Base-by-base conservation (phyloP, 2,329 filamentous ascomycete genomes). In the Botrytis tulipae region DNA sequence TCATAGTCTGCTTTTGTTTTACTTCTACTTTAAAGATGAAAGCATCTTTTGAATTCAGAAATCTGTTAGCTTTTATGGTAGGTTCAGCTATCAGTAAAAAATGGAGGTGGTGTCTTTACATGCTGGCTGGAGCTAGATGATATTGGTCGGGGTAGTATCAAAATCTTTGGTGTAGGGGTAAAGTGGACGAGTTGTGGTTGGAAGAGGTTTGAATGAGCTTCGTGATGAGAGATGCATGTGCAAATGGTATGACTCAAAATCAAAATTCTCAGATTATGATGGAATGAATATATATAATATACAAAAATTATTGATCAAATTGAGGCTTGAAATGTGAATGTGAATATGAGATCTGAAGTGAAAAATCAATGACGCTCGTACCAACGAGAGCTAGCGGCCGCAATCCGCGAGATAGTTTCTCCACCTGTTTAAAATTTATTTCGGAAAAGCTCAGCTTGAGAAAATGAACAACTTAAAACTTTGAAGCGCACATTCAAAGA, bases 371-470 rank as follows among this genome's bases (percentile, higher is more conserved):
- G 25, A 62, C 22, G 3, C 60, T 62, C 35, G 29, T 57, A 5
- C 51, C 1, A 9, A 37, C 1, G 35, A 22, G 20, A 16, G 35
- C 66, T 68, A 68, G 66, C 66, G 66, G 66, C 66, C 48, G 66
- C 48, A n/a, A 12, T 68, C 48, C 35, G 66, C 48, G 54, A 68
- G 32, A 57, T 32, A 22, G n/a, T 68, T 68, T 68, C 46, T 68
- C 66, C 66, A 68, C 66, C 48, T 68, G 18, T 35, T 68, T 51
- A 18, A 48, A 68, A 40, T 40, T 37, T 37, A 48, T 29, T 51
- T n/a, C n/a, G 22, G 2, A 46, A 65, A 65, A 46, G 25, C 62
- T 46, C 12, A n/a, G 20, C n/a, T 25, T 32, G 18, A 32, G 40
- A 7, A 20, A 29, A 42, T 12, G n/a, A 66, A 48, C 62, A 29